Evolutionary conservation across 257 asterid genomes (phyloP).

Genomic region (Penstemon eatonii): DNA sequence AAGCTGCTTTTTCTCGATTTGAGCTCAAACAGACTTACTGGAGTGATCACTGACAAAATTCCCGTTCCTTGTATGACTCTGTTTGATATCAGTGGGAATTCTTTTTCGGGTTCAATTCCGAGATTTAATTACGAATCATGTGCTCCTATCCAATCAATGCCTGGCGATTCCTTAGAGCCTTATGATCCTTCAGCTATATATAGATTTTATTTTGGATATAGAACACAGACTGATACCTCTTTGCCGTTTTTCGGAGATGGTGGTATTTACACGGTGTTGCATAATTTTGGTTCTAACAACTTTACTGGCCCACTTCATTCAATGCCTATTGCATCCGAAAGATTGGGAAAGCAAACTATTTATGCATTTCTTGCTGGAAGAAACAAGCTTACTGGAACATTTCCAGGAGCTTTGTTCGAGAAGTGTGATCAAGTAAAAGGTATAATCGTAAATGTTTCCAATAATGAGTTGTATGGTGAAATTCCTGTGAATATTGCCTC

Average conservation of each 20-base stretch:
- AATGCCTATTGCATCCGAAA: slow-evolving; percentile 60
- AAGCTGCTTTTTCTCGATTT: slow-evolving; percentile 75
- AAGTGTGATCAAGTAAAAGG: slow-evolving; percentile 67
- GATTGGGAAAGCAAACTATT: slow-evolving; percentile 48
- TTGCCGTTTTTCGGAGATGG: slow-evolving; percentile 42
- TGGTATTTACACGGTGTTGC: slow-evolving; percentile 45
- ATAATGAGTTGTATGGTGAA: slow-evolving; percentile 61
- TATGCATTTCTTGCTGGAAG: slow-evolving; percentile 80
- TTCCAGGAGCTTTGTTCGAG: slow-evolving; percentile 55
- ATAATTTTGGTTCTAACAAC: slow-evolving; percentile 73
- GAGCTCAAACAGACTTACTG: slow-evolving; percentile 72
- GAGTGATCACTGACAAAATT: slow-evolving; percentile 55
- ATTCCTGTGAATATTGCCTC: slow-evolving; percentile 57
- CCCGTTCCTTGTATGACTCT: slow-evolving; percentile 86
- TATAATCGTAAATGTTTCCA: slow-evolving; percentile 58
- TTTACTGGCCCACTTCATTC: slow-evolving; percentile 56
- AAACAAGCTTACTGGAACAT: slow-evolving; percentile 68
- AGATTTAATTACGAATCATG: slow-evolving; percentile 49
- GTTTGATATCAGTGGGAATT: slow-evolving; percentile 76
- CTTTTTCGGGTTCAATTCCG: slow-evolving; percentile 73
- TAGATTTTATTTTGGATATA: slow-evolving; percentile 48
- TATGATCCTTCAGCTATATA: slow-evolving; percentile 62
- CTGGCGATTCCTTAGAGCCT: slow-evolving; percentile 26
- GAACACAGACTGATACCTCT: slow-evolving; percentile 43
- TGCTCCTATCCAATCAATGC: slow-evolving; percentile 32